Evolutionary conservation across 2,329 filamentous ascomycete species (phyloP).

Genomic region (Tolypocladium capitatum): DNA sequence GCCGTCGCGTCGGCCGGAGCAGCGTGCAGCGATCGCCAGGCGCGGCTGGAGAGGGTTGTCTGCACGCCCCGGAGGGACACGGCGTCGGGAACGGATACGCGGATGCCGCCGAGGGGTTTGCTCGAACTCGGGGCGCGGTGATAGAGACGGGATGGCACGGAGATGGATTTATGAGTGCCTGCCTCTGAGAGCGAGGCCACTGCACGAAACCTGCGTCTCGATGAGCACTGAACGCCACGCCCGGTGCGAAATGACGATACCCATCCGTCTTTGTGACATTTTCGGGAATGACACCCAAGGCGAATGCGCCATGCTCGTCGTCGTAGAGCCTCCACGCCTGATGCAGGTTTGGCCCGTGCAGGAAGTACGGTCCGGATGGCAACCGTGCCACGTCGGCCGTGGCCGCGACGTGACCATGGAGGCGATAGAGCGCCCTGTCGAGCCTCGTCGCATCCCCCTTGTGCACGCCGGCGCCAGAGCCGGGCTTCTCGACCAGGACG

Average conservation of each 20-base stretch:
- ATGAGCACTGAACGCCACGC: neutral
- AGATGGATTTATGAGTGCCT: conserved; percentile 15
- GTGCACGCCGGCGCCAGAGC: conserved; percentile 5
- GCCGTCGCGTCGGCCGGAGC: conserved; percentile 29
- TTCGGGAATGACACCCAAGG: conserved; percentile 23
- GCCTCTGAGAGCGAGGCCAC: conserved; percentile 13
- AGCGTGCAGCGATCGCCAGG: conserved; percentile 41
- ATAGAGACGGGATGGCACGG: conserved; percentile 26
- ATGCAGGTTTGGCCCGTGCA: conserved; percentile 26
- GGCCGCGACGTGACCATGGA: conserved; percentile 4
- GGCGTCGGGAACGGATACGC: conserved; percentile 21
- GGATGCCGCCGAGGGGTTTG: conserved; percentile 23
- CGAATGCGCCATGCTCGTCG: conserved; percentile 22
- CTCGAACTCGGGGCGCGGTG: conserved; percentile 11
- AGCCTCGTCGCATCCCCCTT: neutral
- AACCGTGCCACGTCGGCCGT: conserved; percentile 10
- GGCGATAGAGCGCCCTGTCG: neutral
- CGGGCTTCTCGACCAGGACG: conserved; percentile 25
- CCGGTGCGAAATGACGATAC: neutral
- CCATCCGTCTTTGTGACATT: conserved; percentile 4
- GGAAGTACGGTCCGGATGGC: conserved; percentile 27
- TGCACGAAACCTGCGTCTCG: conserved; percentile 15
- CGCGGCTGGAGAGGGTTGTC: conserved; percentile 43
- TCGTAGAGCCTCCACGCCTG: conserved; percentile 29
- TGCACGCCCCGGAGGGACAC: conserved; percentile 32